Evolutionary conservation across 164 flowering plant species (phyloP).

Genomic region (Cinnamomum micranthum): DNA sequence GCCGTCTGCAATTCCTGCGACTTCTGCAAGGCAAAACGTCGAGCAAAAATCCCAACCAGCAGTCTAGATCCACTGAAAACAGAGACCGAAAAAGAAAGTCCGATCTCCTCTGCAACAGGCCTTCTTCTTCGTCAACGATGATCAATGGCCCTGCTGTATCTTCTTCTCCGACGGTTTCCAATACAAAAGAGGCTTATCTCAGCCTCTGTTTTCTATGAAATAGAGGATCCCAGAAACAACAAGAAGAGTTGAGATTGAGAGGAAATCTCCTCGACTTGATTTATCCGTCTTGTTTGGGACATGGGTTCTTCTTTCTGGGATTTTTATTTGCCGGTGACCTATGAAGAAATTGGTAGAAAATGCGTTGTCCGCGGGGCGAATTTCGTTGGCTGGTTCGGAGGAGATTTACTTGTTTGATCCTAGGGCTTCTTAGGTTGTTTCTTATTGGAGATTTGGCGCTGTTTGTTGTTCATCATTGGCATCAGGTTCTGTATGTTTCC

Average conservation of each 20-base stretch:
- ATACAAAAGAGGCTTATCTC: too few species aligned
- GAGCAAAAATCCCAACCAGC: too few species aligned
- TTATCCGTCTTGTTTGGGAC: slow-evolving; percentile 20
- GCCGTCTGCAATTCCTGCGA: too few species aligned
- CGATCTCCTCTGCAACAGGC: too few species aligned
- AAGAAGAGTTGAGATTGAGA: slow-evolving; percentile 1
- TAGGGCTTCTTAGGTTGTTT: slow-evolving; percentile 2
- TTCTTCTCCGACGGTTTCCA: too few species aligned
- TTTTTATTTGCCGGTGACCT: slow-evolving; percentile 33
- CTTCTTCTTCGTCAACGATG: too few species aligned
- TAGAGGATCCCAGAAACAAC: background rate
- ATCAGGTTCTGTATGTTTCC: background rate
- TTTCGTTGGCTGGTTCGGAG: background rate
- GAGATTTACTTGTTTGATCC: background rate
- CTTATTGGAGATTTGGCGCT: background rate
- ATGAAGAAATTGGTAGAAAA: slow-evolving; percentile 18
- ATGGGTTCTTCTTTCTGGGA: slow-evolving; percentile 17
- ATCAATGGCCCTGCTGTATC: too few species aligned
- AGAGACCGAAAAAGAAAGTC: too few species aligned
- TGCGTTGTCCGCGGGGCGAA: background rate
- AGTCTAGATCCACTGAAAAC: too few species aligned
- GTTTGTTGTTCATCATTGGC: background rate
- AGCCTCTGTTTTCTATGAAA: too few species aligned
- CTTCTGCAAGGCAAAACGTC: too few species aligned
- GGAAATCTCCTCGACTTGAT: slow-evolving; percentile 4